Percentiles rank a stretch among this genome's conserved stretches.
Evolutionary conservation across 1,284 basidiomycete genomes (phyloP).

Genomic region (Puccinia polysora): DNA sequence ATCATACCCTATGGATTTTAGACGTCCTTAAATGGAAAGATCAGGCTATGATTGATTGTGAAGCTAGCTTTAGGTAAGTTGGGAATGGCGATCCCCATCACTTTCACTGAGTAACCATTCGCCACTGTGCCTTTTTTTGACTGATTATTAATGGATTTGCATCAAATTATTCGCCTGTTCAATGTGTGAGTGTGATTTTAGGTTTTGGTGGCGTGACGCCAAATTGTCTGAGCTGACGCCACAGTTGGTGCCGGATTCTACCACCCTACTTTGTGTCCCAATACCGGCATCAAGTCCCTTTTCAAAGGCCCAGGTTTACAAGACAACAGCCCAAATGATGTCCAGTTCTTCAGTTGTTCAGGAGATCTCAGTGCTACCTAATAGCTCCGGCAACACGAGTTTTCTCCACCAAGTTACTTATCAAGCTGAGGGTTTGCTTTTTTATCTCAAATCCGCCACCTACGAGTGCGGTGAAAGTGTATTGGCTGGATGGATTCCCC

Average conservation of each 20-base stretch:
- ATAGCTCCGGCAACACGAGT: background rate
- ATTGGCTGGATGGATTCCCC: slow-evolving; percentile 34
- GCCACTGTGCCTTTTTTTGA: too few relatives aligned
- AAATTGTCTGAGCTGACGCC: slow-evolving; percentile 24
- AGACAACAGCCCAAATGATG: background rate
- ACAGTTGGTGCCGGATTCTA: slow-evolving; percentile 2
- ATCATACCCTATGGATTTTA: slow-evolving; percentile 15
- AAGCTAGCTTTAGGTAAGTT: slow-evolving; percentile 33
- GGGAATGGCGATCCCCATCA: too few relatives aligned
- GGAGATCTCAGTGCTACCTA: background rate
- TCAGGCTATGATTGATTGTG: slow-evolving; percentile 39
- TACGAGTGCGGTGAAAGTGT: slow-evolving; percentile 35
- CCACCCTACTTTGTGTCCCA: background rate
- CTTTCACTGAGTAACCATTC: too few relatives aligned
- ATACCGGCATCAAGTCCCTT: background rate
- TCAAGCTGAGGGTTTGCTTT: slow-evolving; percentile 28
- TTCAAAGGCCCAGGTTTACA: slow-evolving; percentile 2
- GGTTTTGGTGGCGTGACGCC: slow-evolving; percentile 42
- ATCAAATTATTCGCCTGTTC: too few relatives aligned
- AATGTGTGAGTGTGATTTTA: background rate
- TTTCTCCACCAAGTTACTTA: background rate
- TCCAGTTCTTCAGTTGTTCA: background rate
- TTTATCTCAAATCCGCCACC: slow-evolving; percentile 36
- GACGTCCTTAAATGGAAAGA: slow-evolving; percentile 41
- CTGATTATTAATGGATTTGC: too few relatives aligned